These are phyloP conservation scores for Eimeria falciformis DNA, from an alignment of 169 alveolate genomes.

Conservation along the genomic window DNA sequence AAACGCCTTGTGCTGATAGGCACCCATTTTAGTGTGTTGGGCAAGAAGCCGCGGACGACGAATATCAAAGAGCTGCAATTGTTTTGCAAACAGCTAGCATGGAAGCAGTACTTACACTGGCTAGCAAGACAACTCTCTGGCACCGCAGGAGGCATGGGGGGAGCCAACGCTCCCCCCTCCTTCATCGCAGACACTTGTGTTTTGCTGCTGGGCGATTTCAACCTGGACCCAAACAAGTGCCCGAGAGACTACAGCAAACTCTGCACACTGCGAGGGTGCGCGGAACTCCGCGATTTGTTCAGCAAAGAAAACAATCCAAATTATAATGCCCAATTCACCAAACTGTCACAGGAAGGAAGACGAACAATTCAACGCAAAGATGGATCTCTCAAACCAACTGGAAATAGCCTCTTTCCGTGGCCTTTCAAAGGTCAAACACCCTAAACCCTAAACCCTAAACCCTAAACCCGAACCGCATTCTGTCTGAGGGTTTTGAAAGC, in stretches of 20 bases:
- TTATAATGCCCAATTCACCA: constrained; percentile 47
- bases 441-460: too few species aligned
- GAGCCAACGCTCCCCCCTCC: constrained; percentile 9
- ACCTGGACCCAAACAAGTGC: constrained; percentile 45
- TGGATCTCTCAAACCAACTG: constrained; percentile 5
- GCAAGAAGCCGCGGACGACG: neutral
- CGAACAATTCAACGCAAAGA: neutral
- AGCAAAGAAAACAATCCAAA: constrained; percentile 57
- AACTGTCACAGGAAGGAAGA: constrained; percentile 44
- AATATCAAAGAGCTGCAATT: neutral
- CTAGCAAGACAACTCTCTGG: constrained; percentile 19
- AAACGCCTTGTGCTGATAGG: constrained; percentile 20
- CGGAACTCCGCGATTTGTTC: constrained; percentile 67
- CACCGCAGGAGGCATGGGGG: neutral
- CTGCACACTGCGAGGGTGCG: constrained; percentile 62
- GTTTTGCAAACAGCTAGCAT: constrained; percentile 31
- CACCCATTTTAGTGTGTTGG: constrained; percentile 72
- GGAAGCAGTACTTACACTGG: constrained; percentile 61
- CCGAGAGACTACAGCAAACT: constrained; percentile 59
- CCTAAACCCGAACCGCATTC: too few species aligned
- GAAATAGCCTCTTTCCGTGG: constrained; percentile 78
- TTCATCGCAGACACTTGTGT: constrained; percentile 37
- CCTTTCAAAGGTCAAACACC: constrained; percentile 60
- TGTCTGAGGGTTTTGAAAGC: too few species aligned
- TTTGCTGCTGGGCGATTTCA: constrained; percentile 75